Conservation (phyloP, 169 alveolate genomes). For the Plasmodium chabaudi region DNA sequence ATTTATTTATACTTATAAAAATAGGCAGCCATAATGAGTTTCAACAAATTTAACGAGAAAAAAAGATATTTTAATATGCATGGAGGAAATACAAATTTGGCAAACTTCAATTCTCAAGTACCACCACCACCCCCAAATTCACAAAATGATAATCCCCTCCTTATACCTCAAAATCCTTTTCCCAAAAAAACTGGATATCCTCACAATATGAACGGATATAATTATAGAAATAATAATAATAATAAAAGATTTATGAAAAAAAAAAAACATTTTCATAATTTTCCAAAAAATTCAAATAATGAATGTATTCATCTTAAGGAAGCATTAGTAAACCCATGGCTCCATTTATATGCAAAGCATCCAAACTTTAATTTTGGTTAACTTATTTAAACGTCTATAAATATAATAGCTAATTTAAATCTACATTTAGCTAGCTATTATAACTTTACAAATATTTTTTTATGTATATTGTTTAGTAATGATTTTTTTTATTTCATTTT, state of each 20-base stretch:
- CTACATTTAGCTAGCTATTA: too few relatives aligned
- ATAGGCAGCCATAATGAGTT: conserved; percentile 11
- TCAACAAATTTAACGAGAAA: conserved; percentile 32
- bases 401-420: too few relatives aligned
- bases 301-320: conserved; percentile 8
- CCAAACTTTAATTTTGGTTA: conserved; percentile 37
- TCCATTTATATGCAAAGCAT: conserved; percentile 32
- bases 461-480: too few relatives aligned
- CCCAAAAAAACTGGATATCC: not conserved
- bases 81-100: conserved; percentile 7
- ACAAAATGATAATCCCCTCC: not conserved
- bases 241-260: conserved; percentile 30
- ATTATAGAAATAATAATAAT: not conserved
- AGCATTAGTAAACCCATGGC: conserved; percentile 61
- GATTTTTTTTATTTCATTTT: too few relatives aligned
- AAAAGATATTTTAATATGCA: conserved; percentile 17
- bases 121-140: too few relatives aligned
- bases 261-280: conserved; percentile 34
- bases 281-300: conserved; percentile 9
- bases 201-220: not conserved
- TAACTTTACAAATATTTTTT: too few relatives aligned
- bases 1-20: too few relatives aligned
- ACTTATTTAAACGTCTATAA: not conserved
- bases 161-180: conserved; percentile 45
- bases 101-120: not conserved